phyloP scores from a whole-genome alignment of 1,284 basidiomycete genomes.

The Ustilago lituana region DNA sequence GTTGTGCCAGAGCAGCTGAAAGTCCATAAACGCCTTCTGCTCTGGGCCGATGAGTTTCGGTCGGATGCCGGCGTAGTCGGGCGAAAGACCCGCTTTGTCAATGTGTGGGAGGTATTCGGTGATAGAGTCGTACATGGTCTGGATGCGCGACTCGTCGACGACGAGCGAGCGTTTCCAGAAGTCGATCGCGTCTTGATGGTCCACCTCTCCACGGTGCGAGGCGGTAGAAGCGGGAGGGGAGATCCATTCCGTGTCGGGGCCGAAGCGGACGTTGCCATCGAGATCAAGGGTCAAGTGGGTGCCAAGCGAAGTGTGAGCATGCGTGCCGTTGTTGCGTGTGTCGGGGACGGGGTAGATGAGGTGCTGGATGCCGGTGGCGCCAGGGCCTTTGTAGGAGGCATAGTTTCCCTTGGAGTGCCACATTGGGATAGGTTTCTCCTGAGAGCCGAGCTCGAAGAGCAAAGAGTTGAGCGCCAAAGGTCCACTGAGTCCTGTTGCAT shows the following conservation, averaged over 20 bases:
- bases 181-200: constrained; percentile 32
- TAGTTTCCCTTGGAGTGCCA: constrained; percentile 66
- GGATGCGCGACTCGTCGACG: constrained; percentile 51
- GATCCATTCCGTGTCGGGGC: constrained; percentile 92
- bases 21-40: constrained; percentile 82
- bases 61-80: constrained; percentile 91
- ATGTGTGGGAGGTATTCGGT: constrained; percentile 78
- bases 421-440: constrained; percentile 46
- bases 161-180: constrained; percentile 51
- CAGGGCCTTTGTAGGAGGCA: constrained; percentile 58
- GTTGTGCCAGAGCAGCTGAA: constrained; percentile 70
- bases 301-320: constrained; percentile 62
- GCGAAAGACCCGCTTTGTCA: constrained; percentile 74
- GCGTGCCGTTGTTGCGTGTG: constrained; percentile 45
- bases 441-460: constrained; percentile 16
- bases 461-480: constrained; percentile 61
- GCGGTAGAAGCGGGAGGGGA: constrained; percentile 50
- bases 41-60: constrained; percentile 84
- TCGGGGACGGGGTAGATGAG: constrained; percentile 64
- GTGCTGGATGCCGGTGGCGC: constrained; percentile 44
- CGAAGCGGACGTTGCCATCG: constrained; percentile 86
- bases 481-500: constrained; percentile 82
- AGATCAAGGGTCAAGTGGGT: constrained; percentile 74
- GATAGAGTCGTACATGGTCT: constrained; percentile 58
- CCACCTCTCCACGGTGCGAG: background rate